Percentiles rank a stretch among this genome's conserved stretches.
These are phyloP conservation scores for Cercospora sp. DNA, from an alignment of 2,329 filamentous ascomycete genomes.

Conservation along the genomic window DNA sequence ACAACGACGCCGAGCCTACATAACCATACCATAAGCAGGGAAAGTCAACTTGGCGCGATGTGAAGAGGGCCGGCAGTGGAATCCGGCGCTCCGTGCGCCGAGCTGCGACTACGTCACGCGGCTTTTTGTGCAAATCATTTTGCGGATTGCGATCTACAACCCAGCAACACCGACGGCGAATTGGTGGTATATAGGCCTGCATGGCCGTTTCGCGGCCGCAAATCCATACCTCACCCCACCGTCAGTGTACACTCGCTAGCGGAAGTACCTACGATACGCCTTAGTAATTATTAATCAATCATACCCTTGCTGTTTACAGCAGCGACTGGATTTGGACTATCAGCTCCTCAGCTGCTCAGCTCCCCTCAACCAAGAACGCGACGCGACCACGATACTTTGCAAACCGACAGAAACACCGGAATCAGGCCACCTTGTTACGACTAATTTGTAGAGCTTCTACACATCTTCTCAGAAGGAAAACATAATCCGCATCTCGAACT, in stretches of 20 bases:
- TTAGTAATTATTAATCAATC: background rate
- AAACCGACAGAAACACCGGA: background rate
- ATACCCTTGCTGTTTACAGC: background rate
- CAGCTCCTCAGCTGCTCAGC: background rate
- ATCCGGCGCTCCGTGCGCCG: background rate
- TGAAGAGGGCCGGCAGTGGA: background rate
- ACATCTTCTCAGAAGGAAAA: background rate
- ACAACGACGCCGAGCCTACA: background rate
- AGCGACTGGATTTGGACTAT: background rate
- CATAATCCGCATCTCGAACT: background rate
- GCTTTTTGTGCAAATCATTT: slow-evolving; percentile 2
- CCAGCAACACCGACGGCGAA: background rate
- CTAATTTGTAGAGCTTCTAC: background rate
- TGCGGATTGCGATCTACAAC: slow-evolving; percentile 6
- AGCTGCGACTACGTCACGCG: background rate
- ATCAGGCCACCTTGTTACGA: background rate
- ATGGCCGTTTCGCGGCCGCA: background rate
- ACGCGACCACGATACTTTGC: background rate
- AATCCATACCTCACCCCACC: background rate
- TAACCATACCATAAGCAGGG: background rate
- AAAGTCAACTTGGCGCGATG: background rate
- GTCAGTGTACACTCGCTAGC: background rate
- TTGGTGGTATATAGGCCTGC: background rate
- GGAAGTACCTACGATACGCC: background rate
- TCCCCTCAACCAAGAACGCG: background rate